A percentile compares a stretch with the other conserved stretches of the same genome.
Evolutionary conservation across 1,284 basidiomycete species (phyloP).

Genomic region (Sporisorium iseilematis-ciliati): DNA sequence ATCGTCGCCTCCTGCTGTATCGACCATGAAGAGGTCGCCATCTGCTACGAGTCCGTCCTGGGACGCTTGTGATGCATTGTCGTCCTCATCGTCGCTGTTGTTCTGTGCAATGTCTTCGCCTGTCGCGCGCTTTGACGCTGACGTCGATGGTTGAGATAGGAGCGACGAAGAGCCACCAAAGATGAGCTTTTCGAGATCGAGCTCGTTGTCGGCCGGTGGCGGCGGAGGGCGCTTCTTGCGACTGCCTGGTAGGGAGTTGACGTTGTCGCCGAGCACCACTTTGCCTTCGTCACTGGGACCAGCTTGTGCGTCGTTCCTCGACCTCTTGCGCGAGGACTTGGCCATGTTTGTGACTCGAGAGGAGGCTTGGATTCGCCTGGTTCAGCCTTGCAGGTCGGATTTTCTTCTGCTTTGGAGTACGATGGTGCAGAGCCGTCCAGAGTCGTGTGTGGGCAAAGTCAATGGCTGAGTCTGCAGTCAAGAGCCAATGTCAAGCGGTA

Average conservation of each 20-base stretch:
- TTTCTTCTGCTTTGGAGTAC: neutral
- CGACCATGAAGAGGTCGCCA: slow-evolving; percentile 50
- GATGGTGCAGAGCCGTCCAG: neutral
- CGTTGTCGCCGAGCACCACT: slow-evolving; percentile 28
- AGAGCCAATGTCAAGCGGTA: neutral
- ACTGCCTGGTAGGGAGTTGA: slow-evolving; percentile 27
- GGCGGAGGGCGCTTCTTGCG: slow-evolving; percentile 45
- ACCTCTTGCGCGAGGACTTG: slow-evolving; percentile 32
- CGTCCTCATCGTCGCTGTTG: slow-evolving; percentile 28
- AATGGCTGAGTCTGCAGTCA: neutral
- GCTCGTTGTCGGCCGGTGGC: slow-evolving; percentile 42
- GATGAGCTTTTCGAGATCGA: slow-evolving; percentile 54
- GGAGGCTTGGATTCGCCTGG: neutral
- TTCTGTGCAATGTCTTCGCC: slow-evolving; percentile 8
- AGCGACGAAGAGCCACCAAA: slow-evolving; percentile 45
- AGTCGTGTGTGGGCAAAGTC: too few species aligned
- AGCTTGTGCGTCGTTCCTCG: slow-evolving; percentile 25
- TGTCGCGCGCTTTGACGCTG: slow-evolving; percentile 13
- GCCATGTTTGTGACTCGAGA: slow-evolving; percentile 24
- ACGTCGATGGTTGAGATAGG: slow-evolving; percentile 29
- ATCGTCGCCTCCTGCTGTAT: slow-evolving; percentile 42
- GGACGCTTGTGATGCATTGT: slow-evolving; percentile 12
- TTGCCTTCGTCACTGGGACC: slow-evolving; percentile 1
- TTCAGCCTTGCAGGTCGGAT: neutral
- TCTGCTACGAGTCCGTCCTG: slow-evolving; percentile 26